Evolutionary conservation across 441 rosid species (phyloP).

Genomic region (Adansonia gregorii): DNA sequence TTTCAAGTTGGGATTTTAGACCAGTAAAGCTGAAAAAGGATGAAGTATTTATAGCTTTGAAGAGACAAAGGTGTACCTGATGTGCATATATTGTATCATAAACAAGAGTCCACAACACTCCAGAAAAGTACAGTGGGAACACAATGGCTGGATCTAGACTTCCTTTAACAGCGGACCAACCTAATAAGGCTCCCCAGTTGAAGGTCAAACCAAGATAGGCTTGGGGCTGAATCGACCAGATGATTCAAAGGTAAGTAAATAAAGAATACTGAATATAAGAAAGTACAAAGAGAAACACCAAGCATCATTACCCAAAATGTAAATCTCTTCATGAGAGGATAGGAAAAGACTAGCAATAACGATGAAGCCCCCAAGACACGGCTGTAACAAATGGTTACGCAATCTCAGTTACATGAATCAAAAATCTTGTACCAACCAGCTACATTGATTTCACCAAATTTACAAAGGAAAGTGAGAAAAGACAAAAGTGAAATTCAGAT

Average conservation of each 20-base stretch:
- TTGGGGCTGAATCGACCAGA: constrained; percentile 69
- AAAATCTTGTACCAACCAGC: constrained; percentile 8
- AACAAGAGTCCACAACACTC: constrained; percentile 94
- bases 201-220: constrained; percentile 88
- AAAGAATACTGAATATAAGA: neutral
- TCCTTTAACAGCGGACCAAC: constrained; percentile 86
- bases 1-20: neutral
- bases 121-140: constrained; percentile 71
- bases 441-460: neutral
- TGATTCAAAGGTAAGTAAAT: constrained; percentile 18
- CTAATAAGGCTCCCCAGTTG: constrained; percentile 93
- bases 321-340: constrained; percentile 93
- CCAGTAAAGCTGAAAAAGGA: constrained; percentile 5
- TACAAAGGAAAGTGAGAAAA: constrained; percentile 17
- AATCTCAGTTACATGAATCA: constrained; percentile 25
- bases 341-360: constrained; percentile 57
- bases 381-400: constrained; percentile 45
- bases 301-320: constrained; percentile 80
- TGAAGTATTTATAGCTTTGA: neutral
- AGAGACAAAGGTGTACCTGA: constrained; percentile 54
- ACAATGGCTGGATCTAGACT: constrained; percentile 70
- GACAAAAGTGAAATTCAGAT: neutral
- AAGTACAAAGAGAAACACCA: neutral
- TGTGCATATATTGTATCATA: constrained; percentile 96
- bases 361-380: constrained; percentile 77